These are phyloP conservation scores for Pestalotiopsis sp. DNA, from an alignment of 2,329 filamentous ascomycete species.

Conservation along the genomic window DNA sequence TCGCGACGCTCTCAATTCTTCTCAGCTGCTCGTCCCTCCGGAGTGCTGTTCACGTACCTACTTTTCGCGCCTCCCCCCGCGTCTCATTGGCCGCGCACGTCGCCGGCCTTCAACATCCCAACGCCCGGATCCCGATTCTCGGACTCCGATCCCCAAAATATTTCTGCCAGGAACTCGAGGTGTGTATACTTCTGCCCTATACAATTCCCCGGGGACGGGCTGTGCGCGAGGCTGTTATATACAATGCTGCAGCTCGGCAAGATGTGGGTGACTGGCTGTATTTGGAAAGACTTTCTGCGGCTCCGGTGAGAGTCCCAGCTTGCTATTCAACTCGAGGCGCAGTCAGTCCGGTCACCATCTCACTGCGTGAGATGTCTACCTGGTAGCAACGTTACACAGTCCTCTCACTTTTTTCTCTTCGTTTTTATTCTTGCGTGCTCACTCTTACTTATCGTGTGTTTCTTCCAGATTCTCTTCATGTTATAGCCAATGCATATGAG, in stretches of 20 bases:
- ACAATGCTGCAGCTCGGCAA: neutral
- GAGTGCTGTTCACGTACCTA: neutral
- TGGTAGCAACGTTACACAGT: neutral
- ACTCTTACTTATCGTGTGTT: neutral
- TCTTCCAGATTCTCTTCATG: neutral
- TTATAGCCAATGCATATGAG: constrained; percentile 36
- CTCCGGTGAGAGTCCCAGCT: neutral
- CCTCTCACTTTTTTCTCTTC: neutral
- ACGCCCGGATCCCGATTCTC: neutral
- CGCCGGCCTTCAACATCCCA: neutral
- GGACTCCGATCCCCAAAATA: neutral
- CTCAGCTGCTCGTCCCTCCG: neutral
- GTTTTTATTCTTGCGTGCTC: neutral
- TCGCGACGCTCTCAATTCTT: neutral
- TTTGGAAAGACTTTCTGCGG: neutral
- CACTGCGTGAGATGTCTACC: neutral
- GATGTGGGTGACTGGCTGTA: neutral
- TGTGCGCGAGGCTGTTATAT: neutral
- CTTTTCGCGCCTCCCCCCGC: neutral
- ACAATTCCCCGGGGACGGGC: neutral
- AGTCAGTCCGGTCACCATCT: neutral
- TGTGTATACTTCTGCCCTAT: neutral
- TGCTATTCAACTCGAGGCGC: neutral
- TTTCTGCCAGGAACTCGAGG: neutral
- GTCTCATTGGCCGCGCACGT: neutral